These are phyloP conservation scores for Pterulicium gracile DNA, from an alignment of 1,284 basidiomycete species.

Conservation along the genomic window DNA sequence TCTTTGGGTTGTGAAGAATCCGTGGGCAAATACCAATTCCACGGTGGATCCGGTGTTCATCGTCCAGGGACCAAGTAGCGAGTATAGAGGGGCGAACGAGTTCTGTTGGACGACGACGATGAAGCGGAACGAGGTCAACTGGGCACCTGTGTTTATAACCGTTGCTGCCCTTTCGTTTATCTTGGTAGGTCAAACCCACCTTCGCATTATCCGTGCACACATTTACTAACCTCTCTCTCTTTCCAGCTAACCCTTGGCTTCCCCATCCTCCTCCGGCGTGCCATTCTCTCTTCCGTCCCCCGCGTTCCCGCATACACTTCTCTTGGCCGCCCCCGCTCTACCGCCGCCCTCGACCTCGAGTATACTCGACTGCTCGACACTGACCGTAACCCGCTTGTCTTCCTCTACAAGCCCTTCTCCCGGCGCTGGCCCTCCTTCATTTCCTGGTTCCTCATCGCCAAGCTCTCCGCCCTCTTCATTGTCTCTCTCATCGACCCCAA, in stretches of 20 bases:
- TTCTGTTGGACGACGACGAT: slow-evolving; percentile 76
- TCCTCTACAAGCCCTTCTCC: slow-evolving; percentile 65
- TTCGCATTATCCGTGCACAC: too few relatives aligned
- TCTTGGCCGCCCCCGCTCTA: slow-evolving; percentile 49
- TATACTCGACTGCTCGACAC: slow-evolving; percentile 58
- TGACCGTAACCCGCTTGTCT: slow-evolving; percentile 62
- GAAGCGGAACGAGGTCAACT: slow-evolving; percentile 64
- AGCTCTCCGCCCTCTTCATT: slow-evolving; percentile 57
- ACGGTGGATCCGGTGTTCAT: slow-evolving; percentile 33
- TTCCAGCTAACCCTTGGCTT: slow-evolving; percentile 64
- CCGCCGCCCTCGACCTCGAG: slow-evolving; percentile 56
- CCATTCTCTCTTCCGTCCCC: slow-evolving; percentile 51
- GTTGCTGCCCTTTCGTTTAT: slow-evolving; percentile 43
- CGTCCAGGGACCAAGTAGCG: slow-evolving; percentile 42
- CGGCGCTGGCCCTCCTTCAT: slow-evolving; percentile 58
- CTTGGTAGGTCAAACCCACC: slow-evolving; percentile 28
- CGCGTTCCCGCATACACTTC: slow-evolving; percentile 62
- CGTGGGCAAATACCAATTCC: slow-evolving; percentile 51
- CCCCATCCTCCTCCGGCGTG: slow-evolving; percentile 49
- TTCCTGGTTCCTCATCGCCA: slow-evolving; percentile 54
- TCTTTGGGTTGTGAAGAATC: slow-evolving; percentile 62
- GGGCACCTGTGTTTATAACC: slow-evolving; percentile 52
- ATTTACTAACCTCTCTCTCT: slow-evolving; percentile 2
- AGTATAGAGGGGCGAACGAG: slow-evolving; percentile 54
- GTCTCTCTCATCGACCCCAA: slow-evolving; percentile 57